A percentile compares a stretch with the other conserved stretches of the same genome.
These are phyloP conservation scores for Calycina herbarum DNA, from an alignment of 2,329 filamentous ascomycete genomes.

Conservation along the genomic window DNA sequence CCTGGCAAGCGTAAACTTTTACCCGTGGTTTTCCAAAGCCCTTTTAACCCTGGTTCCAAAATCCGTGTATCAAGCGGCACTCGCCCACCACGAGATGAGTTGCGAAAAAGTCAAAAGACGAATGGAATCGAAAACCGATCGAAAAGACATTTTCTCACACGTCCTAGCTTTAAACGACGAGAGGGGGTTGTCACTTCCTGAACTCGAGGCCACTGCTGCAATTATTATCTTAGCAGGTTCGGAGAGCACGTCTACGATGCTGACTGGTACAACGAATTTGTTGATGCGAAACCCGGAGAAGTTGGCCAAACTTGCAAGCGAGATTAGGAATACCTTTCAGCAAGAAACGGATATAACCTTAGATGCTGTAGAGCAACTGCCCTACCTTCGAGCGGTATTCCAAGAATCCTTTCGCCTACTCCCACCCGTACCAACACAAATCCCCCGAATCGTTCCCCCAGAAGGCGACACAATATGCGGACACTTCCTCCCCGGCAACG, in stretches of 20 bases:
- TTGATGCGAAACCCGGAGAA: not conserved
- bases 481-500: not conserved
- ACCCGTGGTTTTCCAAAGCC: not conserved
- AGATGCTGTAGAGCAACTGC: not conserved
- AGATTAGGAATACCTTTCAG: not conserved
- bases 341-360: not conserved
- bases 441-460: not conserved
- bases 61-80: not conserved
- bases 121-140: not conserved
- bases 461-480: not conserved
- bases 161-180: not conserved
- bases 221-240: not conserved
- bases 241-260: not conserved
- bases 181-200: not conserved
- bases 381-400: not conserved
- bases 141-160: not conserved
- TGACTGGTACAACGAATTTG: not conserved
- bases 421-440: not conserved
- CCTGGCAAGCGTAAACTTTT: not conserved
- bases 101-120: not conserved
- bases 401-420: not conserved
- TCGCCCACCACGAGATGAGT: not conserved
- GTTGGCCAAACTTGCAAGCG: not conserved
- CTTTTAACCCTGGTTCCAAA: not conserved
- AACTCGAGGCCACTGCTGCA: not conserved